Base-by-base conservation (phyloP, 305 asterid genomes). In the Solanum aculeatissimum region DNA sequence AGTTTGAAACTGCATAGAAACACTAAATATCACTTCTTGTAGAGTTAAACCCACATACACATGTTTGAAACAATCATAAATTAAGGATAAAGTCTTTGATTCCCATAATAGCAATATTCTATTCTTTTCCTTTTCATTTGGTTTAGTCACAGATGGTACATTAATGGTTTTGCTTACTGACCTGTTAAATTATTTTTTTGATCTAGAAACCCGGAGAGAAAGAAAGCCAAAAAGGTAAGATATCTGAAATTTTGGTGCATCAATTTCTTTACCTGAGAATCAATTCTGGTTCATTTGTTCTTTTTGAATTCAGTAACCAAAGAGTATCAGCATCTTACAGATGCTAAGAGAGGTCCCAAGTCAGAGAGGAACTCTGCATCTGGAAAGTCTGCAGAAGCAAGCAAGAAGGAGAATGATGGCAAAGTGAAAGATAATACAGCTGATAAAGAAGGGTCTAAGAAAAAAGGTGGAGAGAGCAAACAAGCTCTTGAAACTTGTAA, bases 191-290 rank as follows among this genome's bases (percentile, higher is more conserved):
- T 78, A 29, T 78, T 77, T 78, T 19, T 53, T 77, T 78, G 43
- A 78, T 78, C 63, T 83, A 92, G 99, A 91, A 87, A 90, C 83
- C 88, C 83, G 92, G 87, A 82, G 95, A 87, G 88, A 94, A 94
- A 91, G 90, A 92, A 45, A 93, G 88, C 79, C 82, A 79, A 53
- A 92, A 94, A 89, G 98, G 99, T 97, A 88, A 81, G 60, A 54
- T 82, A n/a, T 87, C 82, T 85, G 19, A 88, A 80, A 83, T 68
- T 81, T 60, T 79, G 81, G 23, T 53, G 49, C 45, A 43, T 55
- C 74, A 25, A 51, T 19, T 60, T 72, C 49, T 19, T 63, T 58
- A 38, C 51, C 57, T 49, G 13, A 12, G 47, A 42, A 12, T 72
- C 35, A 25, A 66, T 54, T 68, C 38, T 54, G 29, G 83, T 27